A percentile compares a stretch with the other conserved stretches of the same genome.
These are phyloP conservation scores for Naematelia encephala DNA, from an alignment of 768 basidiomycete species.

Conservation along the genomic window DNA sequence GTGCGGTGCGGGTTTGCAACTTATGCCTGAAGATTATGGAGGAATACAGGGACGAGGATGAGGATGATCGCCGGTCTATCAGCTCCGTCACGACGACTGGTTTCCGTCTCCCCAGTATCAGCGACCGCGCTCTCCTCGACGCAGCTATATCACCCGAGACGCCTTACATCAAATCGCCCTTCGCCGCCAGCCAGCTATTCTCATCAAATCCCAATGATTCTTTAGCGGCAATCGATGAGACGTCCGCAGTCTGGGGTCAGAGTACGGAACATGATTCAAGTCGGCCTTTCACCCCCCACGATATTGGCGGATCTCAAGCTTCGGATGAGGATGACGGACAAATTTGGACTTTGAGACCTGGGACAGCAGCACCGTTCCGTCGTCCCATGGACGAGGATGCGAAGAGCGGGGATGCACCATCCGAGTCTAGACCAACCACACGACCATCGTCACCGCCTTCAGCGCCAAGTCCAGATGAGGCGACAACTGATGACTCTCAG, in stretches of 20 bases:
- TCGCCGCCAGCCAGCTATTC: conserved; percentile 80
- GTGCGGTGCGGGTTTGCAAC: conserved; percentile 94
- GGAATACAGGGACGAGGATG: conserved; percentile 84
- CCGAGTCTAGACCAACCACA: conserved; percentile 1
- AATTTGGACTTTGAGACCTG: conserved; percentile 33
- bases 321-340: conserved; percentile 35
- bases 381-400: conserved; percentile 50
- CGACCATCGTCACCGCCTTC: conserved; percentile 1
- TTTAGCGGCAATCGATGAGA: conserved; percentile 35
- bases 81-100: conserved; percentile 67
- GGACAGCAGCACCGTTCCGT: conserved; percentile 51
- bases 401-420: not conserved
- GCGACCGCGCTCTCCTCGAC: conserved; percentile 39
- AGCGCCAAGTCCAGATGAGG: conserved; percentile 10
- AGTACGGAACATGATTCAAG: conserved; percentile 7
- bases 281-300: conserved; percentile 22
- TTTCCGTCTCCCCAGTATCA: conserved; percentile 56
- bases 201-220: conserved; percentile 51
- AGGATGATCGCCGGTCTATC: conserved; percentile 81
- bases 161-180: conserved; percentile 73
- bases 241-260: conserved; percentile 17
- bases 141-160: conserved; percentile 64
- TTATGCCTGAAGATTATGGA: conserved; percentile 88
- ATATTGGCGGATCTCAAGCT: conserved; percentile 20
- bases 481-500: not conserved